A percentile compares a stretch with the other conserved stretches of the same genome.
Evolutionary conservation across 75 land plant species (phyloP).

Genomic region (Picea sitchensis): DNA sequence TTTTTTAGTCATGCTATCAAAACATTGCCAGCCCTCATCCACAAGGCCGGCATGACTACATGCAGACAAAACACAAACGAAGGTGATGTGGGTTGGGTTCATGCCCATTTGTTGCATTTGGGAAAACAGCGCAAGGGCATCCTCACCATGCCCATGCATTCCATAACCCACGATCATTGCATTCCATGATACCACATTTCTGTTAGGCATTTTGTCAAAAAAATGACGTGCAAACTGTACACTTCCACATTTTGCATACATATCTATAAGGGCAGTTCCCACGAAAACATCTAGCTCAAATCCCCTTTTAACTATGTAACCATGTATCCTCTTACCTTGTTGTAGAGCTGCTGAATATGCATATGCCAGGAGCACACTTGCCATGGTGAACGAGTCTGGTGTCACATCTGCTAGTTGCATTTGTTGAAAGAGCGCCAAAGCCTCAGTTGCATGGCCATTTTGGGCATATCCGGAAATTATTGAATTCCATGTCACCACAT

Average conservation of each 20-base stretch:
- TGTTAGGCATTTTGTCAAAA: slow-evolving; percentile 4
- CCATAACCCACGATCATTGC: slow-evolving; percentile 24
- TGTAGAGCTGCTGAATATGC: background rate
- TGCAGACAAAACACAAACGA: slow-evolving; percentile 19
- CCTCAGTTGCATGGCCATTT: slow-evolving; percentile 14
- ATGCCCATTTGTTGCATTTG: slow-evolving; percentile 28
- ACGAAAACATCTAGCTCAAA: background rate
- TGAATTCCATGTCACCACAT: slow-evolving; percentile 45
- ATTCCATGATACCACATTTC: slow-evolving; percentile 17
- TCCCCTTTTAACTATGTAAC: background rate
- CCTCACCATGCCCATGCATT: background rate
- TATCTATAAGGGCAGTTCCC: slow-evolving; percentile 14
- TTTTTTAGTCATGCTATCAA: slow-evolving; percentile 12
- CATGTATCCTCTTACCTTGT: slow-evolving; percentile 9
- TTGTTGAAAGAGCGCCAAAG: slow-evolving; percentile 2
- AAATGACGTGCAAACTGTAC: slow-evolving; percentile 9
- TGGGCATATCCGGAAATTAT: slow-evolving; percentile 31
- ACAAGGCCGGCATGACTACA: slow-evolving; percentile 21
- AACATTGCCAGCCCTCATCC: slow-evolving; percentile 14
- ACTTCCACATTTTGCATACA: slow-evolving; percentile 16
- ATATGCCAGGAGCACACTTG: slow-evolving; percentile 19
- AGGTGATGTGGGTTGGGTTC: slow-evolving; percentile 19
- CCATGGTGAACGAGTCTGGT: slow-evolving; percentile 19
- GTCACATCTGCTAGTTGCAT: slow-evolving; percentile 12
- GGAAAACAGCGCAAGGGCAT: slow-evolving; percentile 29